Evolutionary conservation across 2,329 filamentous ascomycete genomes (phyloP), one percentile per base, ranked within the genome.

Genomic region (Trichophyton benhamiae): DNA sequence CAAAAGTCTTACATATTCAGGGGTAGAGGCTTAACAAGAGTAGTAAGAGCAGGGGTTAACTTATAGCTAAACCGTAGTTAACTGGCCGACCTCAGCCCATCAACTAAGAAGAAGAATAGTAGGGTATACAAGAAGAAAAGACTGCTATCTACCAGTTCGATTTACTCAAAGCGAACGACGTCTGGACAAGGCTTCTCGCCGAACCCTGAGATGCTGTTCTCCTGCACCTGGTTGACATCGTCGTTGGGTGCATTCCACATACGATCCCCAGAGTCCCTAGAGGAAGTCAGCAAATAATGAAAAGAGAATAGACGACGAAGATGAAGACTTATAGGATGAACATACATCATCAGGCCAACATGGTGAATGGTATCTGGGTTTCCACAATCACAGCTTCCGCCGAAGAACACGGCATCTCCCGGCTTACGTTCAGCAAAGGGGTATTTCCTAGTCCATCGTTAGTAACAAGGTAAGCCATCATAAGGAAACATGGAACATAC

Each of bases 201-300:
- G 33, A 67, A 69, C 0, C 25, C 52, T 1, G 46, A 36, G 44
- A 69, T 69, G 27, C 63, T 66, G n/a, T 65, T 66, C 61, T 67
- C 66, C 59, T 67, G 63, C 2, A 69, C 67, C 52, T 63, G 60
- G 52, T 69, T 69, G 17, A 69, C 63, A 6, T 53, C n/a, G 48
- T 68, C 67, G 57, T 69, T 69, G 11, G 68, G 68, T 30, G 66
- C 67, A 63, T 68, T 69, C 67, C 66, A 69, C 66, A 69, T 66
- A 4, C 67, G 66, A 61, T 68, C 67, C 5, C 66, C 66, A 3
- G 64, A 66, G 62, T 68, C 67, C 61, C 65, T 69, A 38, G 33
- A 27, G 44, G 7, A 58, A 7, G 15, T 58, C 42, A 58, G 57
- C 30, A 17, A 6, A 3, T 9, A 4, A 25, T 38, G n/a, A 33